These are phyloP conservation scores for Coriaria nepalensis DNA, from an alignment of 306 rosid species.

Conservation along the genomic window DNA sequence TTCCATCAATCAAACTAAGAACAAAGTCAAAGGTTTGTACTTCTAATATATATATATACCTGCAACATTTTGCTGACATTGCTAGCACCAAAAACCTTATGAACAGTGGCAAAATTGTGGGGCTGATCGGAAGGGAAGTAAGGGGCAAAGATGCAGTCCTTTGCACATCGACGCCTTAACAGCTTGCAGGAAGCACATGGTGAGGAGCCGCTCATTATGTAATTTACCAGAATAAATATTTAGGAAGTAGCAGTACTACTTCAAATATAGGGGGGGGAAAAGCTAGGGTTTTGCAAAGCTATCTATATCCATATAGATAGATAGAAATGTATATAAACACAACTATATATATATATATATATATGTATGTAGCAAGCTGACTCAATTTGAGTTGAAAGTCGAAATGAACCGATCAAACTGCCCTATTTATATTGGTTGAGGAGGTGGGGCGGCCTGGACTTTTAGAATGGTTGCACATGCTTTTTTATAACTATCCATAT, in stretches of 20 bases:
- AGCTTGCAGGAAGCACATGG: conserved; percentile 83
- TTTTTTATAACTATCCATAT: too few species aligned
- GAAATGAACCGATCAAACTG: too few species aligned
- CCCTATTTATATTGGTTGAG: too few species aligned
- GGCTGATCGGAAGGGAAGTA: conserved; percentile 69
- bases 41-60: conserved; percentile 11
- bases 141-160: conserved; percentile 69
- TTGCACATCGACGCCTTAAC: conserved; percentile 71
- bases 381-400: too few species aligned
- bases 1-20: background rate
- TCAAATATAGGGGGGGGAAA: background rate
- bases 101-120: conserved; percentile 68
- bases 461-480: too few species aligned
- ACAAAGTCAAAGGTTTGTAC: background rate
- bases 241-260: background rate
- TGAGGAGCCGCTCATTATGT: conserved; percentile 44
- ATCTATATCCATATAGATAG: background rate
- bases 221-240: background rate
- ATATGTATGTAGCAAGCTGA: too few species aligned
- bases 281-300: background rate
- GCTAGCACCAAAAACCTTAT: conserved; percentile 87
- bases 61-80: conserved; percentile 76
- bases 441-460: too few species aligned
- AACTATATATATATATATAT: conserved; percentile 8
- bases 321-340: conserved; percentile 19